phyloP scores from a whole-genome alignment of 2,329 filamentous ascomycete species.

The Coniochaeta sp. region DNA sequence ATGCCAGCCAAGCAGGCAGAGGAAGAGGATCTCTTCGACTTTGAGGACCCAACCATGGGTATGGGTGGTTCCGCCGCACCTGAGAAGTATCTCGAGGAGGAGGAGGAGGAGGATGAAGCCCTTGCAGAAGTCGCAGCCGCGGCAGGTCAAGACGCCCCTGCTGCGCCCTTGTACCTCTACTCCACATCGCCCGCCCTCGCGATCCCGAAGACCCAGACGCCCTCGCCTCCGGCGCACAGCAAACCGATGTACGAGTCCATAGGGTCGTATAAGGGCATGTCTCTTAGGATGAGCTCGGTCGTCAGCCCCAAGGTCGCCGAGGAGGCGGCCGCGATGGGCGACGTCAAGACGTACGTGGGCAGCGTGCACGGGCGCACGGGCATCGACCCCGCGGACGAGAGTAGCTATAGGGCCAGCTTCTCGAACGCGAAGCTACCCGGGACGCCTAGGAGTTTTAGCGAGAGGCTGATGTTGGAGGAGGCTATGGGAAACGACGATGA shows the following conservation, averaged over 20 bases:
- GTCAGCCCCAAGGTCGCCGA: constrained; percentile 28
- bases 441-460: constrained; percentile 22
- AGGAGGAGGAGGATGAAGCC: constrained; percentile 6
- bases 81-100: constrained; percentile 13
- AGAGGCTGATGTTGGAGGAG: constrained; percentile 21
- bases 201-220: background rate
- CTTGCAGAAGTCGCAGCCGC: background rate
- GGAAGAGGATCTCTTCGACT: constrained; percentile 13
- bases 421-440: constrained; percentile 5
- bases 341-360: constrained; percentile 31
- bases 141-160: background rate
- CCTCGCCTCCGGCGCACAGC: constrained; percentile 1
- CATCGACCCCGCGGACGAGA: constrained; percentile 17
- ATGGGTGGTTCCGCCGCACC: background rate
- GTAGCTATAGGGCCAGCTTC: constrained; percentile 20
- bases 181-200: background rate
- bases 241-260: constrained; percentile 16
- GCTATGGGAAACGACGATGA: background rate
- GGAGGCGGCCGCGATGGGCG: constrained; percentile 27
- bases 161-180: background rate
- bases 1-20: constrained; percentile 2
- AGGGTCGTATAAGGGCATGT: constrained; percentile 31
- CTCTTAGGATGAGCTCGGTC: constrained; percentile 29
- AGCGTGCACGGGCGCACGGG: constrained; percentile 26
- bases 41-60: constrained; percentile 10